Base-by-base conservation (phyloP, 805 yeast genomes). In the Phaffomyces opuntiae region DNA sequence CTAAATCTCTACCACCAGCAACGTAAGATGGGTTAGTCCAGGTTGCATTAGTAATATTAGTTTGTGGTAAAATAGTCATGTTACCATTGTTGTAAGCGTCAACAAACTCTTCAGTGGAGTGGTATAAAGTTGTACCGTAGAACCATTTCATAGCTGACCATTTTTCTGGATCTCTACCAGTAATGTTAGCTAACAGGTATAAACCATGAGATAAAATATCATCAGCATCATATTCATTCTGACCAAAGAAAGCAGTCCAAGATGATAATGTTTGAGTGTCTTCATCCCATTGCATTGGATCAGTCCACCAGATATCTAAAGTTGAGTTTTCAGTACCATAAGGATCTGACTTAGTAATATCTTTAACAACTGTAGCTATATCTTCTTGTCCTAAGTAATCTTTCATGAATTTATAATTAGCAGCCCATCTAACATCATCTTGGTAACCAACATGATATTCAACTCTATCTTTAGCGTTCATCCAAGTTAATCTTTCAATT, bases 151-250 rank as follows among this genome's bases (percentile, higher is more conserved):
- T 34, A 36, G 56, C 39, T 7, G 44, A 36, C 47, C 37, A 55
- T 7, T 50, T 27, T 2, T 36, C 12, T 17, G 46, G 39, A 36
- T 56, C 52, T 40, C 62, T 47, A 31, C 63, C 63, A 32, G 61
- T 53, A 31, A 52, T 40, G 42, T 57, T 47, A 9, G 45, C 47
- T 24, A 51, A 47, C 47, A 55, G 49, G 47, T 50, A 55, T 14
- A 56, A 39, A 35, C 62, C 63, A 21, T 51, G 52, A 7, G 57
- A 50, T 13, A 51, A 29, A 19, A 59, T 44, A 43, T 59, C 63
- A 39, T 46, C 53, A 16, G 62, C 58, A 33, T 47, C 57, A 33
- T 11, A 47, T 35, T 49, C 49, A 31, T 54, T 49, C 40, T 50
- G 49, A 39, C 49, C 47, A 33, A 53, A 55, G n/a, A 55, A 45